Base-by-base conservation (phyloP, 208 protist genomes). In the Trypanosomatidae sp. region DNA sequence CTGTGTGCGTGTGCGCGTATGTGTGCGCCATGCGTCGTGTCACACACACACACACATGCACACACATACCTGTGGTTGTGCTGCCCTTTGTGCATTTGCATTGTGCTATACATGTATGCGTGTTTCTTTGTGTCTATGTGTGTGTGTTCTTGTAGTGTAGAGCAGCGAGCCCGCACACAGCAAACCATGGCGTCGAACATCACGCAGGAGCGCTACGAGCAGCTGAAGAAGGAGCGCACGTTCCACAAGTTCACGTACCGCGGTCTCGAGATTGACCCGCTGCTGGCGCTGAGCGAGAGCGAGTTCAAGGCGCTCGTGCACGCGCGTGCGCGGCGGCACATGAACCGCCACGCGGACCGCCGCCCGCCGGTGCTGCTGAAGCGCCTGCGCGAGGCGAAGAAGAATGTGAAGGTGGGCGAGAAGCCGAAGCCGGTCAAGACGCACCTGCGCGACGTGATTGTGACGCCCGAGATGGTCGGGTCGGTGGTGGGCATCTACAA, bases 391-490 rank as follows among this genome's bases (percentile, higher is more conserved):
- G 97, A 98, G 73, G 92, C 96, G 44, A 97, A 97, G 84, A 96
- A 96, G 70, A 64, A 92, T 46, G 72, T 91, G 56, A 85, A 77
- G 63, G 70, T 80, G 48, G 91, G 92, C 54, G 97, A 99, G 83
- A 99, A 99, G 84, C 97, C 98, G 30, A 80, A 88, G 35, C 54
- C 78, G 15, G 85, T 99, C 46, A 99, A 99, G 79, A 99, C 98
- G 33, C 98, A 99, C 83, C 92, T 99, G 37, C 84, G 98, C 62
- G 87, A 99, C 72, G 98, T 99, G 72, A 91, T 99, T 22, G 39
- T 43, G 86, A 87, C 99, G 33, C 98, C 98, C 48, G 96, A 98
- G 75, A 99, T 99, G 98, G 97, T 99, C 41, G 98, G 97, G 44
- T 96, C 81, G 33, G 62, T 99, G 19, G 85, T 99, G 53, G 98